These are phyloP conservation scores for Tremellales sp. DNA, from an alignment of 1,284 basidiomycete genomes.

Conservation along the genomic window DNA sequence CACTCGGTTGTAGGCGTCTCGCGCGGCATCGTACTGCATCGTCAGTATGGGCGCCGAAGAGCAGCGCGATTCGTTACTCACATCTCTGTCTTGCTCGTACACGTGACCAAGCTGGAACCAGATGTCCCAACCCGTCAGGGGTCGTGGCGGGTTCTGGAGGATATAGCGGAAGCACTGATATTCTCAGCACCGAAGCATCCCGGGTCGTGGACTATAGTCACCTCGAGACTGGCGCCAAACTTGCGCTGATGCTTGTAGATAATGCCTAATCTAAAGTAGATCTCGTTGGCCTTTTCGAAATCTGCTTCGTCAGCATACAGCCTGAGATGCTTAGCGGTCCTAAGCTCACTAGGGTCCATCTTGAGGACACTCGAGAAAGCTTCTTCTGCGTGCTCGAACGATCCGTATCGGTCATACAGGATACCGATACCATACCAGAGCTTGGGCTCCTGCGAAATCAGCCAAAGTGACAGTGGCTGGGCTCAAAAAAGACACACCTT, in stretches of 20 bases:
- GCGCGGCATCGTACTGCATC: conserved; percentile 73
- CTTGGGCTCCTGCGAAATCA: conserved; percentile 79
- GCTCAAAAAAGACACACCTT: conserved; percentile 57
- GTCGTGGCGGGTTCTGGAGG: conserved; percentile 87
- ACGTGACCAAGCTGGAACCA: conserved; percentile 99
- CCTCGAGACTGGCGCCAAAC: conserved; percentile 72
- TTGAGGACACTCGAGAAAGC: conserved; percentile 93
- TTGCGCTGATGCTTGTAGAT: conserved; percentile 99
- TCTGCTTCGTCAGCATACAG: conserved; percentile 52
- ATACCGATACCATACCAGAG: conserved; percentile 99
- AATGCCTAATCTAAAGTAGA: conserved; percentile 95
- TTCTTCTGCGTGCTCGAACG: conserved; percentile 96
- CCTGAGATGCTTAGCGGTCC: background rate
- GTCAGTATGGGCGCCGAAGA: conserved; percentile 3
- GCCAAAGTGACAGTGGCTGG: background rate
- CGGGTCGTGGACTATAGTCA: conserved; percentile 33
- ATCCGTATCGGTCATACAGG: conserved; percentile 96
- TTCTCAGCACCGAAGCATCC: background rate
- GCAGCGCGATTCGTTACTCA: conserved; percentile 54
- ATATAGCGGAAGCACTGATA: conserved; percentile 86
- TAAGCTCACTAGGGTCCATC: conserved; percentile 81
- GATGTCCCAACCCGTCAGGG: conserved; percentile 94
- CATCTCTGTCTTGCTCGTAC: conserved; percentile 78
- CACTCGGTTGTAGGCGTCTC: conserved; percentile 96
- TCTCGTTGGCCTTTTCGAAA: conserved; percentile 99